Conservation (phyloP, 2,329 filamentous ascomycete genomes). For the Aspergillus arachidicola region DNA sequence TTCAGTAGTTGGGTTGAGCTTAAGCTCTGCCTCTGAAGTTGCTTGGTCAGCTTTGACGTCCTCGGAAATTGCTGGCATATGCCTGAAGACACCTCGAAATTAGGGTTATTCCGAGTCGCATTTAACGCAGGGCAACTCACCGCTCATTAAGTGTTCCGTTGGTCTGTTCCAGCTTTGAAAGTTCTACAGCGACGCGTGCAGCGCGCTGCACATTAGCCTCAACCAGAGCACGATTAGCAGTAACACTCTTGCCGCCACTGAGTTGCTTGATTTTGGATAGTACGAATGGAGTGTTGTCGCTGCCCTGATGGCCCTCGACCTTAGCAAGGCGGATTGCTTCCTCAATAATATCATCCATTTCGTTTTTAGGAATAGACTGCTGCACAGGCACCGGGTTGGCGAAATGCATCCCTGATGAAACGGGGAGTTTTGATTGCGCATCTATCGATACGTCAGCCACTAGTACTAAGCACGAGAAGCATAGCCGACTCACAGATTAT, state of each 20-base stretch:
- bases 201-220: slow-evolving; percentile 68
- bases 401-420: slow-evolving; percentile 81
- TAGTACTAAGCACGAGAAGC: slow-evolving; percentile 8
- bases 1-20: slow-evolving; percentile 11
- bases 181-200: slow-evolving; percentile 65
- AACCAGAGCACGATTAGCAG: slow-evolving; percentile 72
- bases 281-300: slow-evolving; percentile 82
- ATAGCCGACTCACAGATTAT: slow-evolving; percentile 66
- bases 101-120: slow-evolving; percentile 34
- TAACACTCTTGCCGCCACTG: slow-evolving; percentile 69
- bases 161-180: slow-evolving; percentile 56
- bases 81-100: slow-evolving; percentile 38
- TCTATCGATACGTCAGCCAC: slow-evolving; percentile 43
- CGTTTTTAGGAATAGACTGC: slow-evolving; percentile 67
- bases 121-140: slow-evolving; percentile 39
- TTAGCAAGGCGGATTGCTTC: slow-evolving; percentile 67
- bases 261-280: slow-evolving; percentile 77
- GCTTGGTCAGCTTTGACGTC: slow-evolving; percentile 26
- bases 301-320: slow-evolving; percentile 69
- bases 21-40: slow-evolving; percentile 23
- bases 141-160: slow-evolving; percentile 30
- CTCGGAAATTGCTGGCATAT: slow-evolving; percentile 38
- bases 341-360: slow-evolving; percentile 71
- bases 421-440: slow-evolving; percentile 70
- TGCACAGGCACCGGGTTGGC: slow-evolving; percentile 82